Conservation (phyloP, 768 basidiomycete genomes). For the Termitomyces sp. region DNA sequence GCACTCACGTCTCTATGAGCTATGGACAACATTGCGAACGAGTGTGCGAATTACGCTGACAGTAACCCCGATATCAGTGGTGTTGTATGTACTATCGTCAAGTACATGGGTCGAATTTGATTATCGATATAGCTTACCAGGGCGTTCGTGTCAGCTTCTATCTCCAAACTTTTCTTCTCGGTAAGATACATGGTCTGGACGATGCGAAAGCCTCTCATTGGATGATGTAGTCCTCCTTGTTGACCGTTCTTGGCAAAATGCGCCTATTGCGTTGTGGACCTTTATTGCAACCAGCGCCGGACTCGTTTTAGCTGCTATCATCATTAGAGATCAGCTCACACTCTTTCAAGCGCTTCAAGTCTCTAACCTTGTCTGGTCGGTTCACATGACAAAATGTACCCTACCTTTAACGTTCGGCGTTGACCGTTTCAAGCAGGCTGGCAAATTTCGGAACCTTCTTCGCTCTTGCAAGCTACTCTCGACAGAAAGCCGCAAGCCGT, state of each 20-base stretch:
- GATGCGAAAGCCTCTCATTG: neutral
- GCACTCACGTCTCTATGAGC: neutral
- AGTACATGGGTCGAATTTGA: neutral
- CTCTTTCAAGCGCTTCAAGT: conserved; percentile 38
- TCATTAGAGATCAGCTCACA: conserved; percentile 28
- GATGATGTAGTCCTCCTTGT: conserved; percentile 30
- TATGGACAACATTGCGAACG: conserved; percentile 6
- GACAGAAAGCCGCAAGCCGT: conserved; percentile 27
- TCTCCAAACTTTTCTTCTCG: conserved; percentile 23
- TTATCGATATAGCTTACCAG: conserved; percentile 5
- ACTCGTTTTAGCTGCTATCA: conserved; percentile 34
- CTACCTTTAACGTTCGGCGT: neutral
- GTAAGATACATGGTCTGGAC: conserved; percentile 9
- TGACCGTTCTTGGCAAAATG: conserved; percentile 37
- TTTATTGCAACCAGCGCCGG: conserved; percentile 39
- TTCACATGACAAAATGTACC: neutral
- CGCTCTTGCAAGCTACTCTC: conserved; percentile 38
- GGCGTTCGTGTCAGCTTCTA: conserved; percentile 34
- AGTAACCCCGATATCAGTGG: conserved; percentile 34
- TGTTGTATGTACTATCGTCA: conserved; percentile 15
- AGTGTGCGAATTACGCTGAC: conserved; percentile 15
- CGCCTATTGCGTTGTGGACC: conserved; percentile 39
- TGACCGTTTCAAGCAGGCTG: conserved; percentile 23
- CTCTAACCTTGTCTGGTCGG: conserved; percentile 38
- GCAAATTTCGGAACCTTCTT: conserved; percentile 41